Percentiles rank a stretch among this genome's conserved stretches.
Evolutionary conservation across 2,329 filamentous ascomycete species (phyloP).

Genomic region (Penicillium sclerotiorum): DNA sequence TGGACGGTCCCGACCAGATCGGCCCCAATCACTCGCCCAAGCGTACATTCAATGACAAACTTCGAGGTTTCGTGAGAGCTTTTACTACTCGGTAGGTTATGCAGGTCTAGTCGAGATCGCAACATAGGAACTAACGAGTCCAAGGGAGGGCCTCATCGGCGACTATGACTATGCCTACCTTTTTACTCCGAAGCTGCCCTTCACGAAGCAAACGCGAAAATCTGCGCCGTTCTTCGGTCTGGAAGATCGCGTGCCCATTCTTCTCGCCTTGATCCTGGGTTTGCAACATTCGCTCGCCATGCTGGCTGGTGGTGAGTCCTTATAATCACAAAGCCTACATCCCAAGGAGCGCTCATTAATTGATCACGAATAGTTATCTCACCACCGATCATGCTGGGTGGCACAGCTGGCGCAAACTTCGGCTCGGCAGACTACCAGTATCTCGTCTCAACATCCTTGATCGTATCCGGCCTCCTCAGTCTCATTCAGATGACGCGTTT

Average conservation of each 20-base stretch:
- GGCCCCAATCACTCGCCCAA: slow-evolving; percentile 44
- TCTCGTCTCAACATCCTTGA: slow-evolving; percentile 69
- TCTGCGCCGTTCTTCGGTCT: slow-evolving; percentile 72
- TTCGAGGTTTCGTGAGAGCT: slow-evolving; percentile 36
- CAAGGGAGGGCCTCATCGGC: slow-evolving; percentile 73
- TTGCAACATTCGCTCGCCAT: slow-evolving; percentile 72
- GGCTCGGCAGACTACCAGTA: slow-evolving; percentile 60
- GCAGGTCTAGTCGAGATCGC: neutral
- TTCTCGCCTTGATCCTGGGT: slow-evolving; percentile 67
- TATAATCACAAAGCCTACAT: neutral
- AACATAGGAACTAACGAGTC: neutral
- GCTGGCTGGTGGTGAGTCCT: slow-evolving; percentile 53
- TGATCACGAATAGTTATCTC: slow-evolving; percentile 52
- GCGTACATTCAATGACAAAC: slow-evolving; percentile 38
- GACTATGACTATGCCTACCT: slow-evolving; percentile 89
- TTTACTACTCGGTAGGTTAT: slow-evolving; percentile 46
- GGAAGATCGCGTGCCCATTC: slow-evolving; percentile 67
- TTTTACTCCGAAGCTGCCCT: slow-evolving; percentile 79
- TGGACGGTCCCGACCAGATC: slow-evolving; percentile 48
- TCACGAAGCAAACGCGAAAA: slow-evolving; percentile 65
- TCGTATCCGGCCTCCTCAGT: slow-evolving; percentile 67
- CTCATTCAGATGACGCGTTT: slow-evolving; percentile 68
- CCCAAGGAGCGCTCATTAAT: neutral
- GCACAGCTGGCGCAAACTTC: slow-evolving; percentile 60
- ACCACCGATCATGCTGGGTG: slow-evolving; percentile 66